phyloP scores from a whole-genome alignment of 176 grass and related monocot genomes.

The Eragrostis curvula region DNA sequence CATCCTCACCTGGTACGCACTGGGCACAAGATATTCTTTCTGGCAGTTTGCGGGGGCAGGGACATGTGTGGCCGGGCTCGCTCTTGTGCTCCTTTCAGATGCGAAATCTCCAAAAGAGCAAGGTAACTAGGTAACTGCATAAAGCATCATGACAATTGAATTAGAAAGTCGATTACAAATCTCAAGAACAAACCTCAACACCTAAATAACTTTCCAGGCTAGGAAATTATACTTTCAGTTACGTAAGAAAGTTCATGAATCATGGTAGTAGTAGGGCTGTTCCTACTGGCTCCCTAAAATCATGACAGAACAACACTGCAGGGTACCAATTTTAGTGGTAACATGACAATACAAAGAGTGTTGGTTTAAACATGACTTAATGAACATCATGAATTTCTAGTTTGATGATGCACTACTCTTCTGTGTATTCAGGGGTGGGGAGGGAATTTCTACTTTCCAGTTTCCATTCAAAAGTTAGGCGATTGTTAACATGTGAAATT shows the following conservation, averaged over 20 bases:
- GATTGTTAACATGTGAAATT: constrained; percentile 2
- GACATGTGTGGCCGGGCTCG: constrained; percentile 62
- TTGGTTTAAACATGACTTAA: not conserved
- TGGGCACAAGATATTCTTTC: constrained; percentile 71
- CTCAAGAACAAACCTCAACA: not conserved
- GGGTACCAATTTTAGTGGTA: not conserved
- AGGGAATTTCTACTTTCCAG: not conserved
- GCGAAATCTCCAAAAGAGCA: constrained; percentile 29
- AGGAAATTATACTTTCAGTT: not conserved
- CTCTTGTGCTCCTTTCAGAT: constrained; percentile 77
- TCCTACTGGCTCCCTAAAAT: not conserved
- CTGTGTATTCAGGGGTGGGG: too few relatives aligned
- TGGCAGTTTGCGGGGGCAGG: constrained; percentile 65
- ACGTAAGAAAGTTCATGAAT: constrained; percentile 17
- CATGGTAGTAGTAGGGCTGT: constrained; percentile 5
- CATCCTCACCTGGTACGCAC: constrained; percentile 67
- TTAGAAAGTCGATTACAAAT: constrained; percentile 5
- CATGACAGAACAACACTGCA: constrained; percentile 10
- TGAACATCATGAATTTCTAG: not conserved
- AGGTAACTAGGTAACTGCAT: constrained; percentile 29
- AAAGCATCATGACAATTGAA: not conserved
- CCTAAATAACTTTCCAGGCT: not conserved
- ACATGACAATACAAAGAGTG: constrained; percentile 1
- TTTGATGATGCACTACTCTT: too few relatives aligned
- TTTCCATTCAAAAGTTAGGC: not conserved